phyloP scores from a whole-genome alignment of 805 yeast genomes.

The Blastobotrys peoriensis region DNA sequence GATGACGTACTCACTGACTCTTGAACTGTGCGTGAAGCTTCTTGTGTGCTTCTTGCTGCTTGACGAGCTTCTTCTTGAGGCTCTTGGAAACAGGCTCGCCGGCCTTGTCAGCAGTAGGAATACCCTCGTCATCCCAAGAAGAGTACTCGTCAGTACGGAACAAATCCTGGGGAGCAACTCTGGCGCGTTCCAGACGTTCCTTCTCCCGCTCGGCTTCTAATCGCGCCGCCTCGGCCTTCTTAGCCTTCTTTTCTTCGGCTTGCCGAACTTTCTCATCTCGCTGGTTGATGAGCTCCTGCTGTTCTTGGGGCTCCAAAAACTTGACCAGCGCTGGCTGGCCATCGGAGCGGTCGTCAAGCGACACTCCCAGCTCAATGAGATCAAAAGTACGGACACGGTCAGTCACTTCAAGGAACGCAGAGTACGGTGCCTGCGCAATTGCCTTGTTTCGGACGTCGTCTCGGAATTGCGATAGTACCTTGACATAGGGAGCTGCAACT shows the following conservation, averaged over 20 bases:
- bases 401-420: conserved; percentile 56
- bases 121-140: conserved; percentile 80
- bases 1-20: too few relatives aligned
- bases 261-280: conserved; percentile 53
- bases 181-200: conserved; percentile 68
- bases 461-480: conserved; percentile 70
- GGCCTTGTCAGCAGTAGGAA: conserved; percentile 67
- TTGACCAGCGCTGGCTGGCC: conserved; percentile 79
- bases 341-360: conserved; percentile 80
- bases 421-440: conserved; percentile 48
- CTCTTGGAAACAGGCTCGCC: conserved; percentile 81
- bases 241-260: conserved; percentile 51
- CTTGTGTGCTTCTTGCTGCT: conserved; percentile 73
- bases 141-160: conserved; percentile 58
- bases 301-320: conserved; percentile 66
- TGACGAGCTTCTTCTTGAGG: conserved; percentile 71
- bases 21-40: conserved; percentile 78
- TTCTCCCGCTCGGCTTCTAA: conserved; percentile 42
- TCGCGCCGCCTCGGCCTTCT: conserved; percentile 39
- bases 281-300: conserved; percentile 49
- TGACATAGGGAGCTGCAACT: conserved; percentile 69
- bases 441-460: conserved; percentile 75
- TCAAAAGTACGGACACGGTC: conserved; percentile 71
- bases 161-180: conserved; percentile 63
- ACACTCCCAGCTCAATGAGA: conserved; percentile 67